phyloP scores from a whole-genome alignment of 441 rosid species.

The Gossypium schwendimanii region DNA sequence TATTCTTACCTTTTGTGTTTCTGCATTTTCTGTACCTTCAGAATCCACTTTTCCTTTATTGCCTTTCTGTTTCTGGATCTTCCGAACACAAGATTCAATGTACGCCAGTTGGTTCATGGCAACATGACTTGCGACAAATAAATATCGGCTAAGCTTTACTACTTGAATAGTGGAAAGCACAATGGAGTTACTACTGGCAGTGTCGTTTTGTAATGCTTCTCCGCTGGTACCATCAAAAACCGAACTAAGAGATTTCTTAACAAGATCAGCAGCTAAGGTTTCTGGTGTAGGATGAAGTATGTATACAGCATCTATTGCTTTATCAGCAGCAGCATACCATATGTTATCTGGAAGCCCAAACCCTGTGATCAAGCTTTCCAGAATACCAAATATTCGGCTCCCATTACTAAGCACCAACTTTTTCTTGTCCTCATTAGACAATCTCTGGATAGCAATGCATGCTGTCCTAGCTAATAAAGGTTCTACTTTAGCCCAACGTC shows the following conservation, averaged over 20 bases:
- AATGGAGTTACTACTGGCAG: constrained; percentile 21
- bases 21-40: constrained; percentile 25
- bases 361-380: constrained; percentile 77
- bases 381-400: constrained; percentile 58
- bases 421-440: constrained; percentile 76
- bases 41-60: constrained; percentile 39
- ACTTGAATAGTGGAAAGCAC: constrained; percentile 55
- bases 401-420: constrained; percentile 69
- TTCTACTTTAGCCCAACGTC: constrained; percentile 98
- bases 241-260: constrained; percentile 57
- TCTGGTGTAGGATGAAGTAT: constrained; percentile 88
- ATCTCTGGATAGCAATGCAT: constrained; percentile 82
- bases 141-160: constrained; percentile 70
- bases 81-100: constrained; percentile 77
- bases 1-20: constrained; percentile 42
- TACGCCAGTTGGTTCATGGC: constrained; percentile 96
- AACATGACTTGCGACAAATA: constrained; percentile 75
- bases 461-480: constrained; percentile 93
- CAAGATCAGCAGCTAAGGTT: constrained; percentile 59
- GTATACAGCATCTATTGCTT: constrained; percentile 81
- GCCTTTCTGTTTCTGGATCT: constrained; percentile 77
- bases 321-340: constrained; percentile 90
- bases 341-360: constrained; percentile 84
- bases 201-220: constrained; percentile 42
- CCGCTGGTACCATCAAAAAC: constrained; percentile 47